A percentile compares a stretch with the other conserved stretches of the same genome.
Conservation (phyloP, 2,329 filamentous ascomycete genomes). For the Hypocreales sp. region DNA sequence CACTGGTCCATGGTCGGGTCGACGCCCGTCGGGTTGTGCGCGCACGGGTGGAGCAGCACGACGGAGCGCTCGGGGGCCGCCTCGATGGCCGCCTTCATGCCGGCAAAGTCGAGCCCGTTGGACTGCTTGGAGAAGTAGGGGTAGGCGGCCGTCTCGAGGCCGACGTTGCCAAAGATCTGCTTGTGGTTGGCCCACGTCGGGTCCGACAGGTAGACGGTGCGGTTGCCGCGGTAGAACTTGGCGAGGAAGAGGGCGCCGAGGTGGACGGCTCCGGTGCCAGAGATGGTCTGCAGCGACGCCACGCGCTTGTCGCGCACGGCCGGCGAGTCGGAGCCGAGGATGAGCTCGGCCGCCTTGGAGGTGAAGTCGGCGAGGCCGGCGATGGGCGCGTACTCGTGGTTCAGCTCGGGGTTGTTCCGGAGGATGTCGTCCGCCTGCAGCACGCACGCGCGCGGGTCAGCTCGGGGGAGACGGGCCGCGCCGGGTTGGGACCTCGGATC, state of each 20-base stretch:
- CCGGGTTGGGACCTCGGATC: no score
- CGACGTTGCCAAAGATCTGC: constrained; percentile 92
- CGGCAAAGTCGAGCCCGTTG: constrained; percentile 81
- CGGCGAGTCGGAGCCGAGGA: constrained; percentile 65
- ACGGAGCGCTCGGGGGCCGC: constrained; percentile 65
- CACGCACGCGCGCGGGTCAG: constrained; percentile 9
- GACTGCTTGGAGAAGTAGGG: constrained; percentile 88
- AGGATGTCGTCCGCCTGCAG: constrained; percentile 77
- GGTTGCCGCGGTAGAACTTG: constrained; percentile 70
- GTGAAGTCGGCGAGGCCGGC: constrained; percentile 78
- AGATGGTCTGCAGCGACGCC: constrained; percentile 83
- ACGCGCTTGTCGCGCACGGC: constrained; percentile 73
- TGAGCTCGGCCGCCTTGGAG: constrained; percentile 76
- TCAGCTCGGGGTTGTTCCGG: constrained; percentile 73
- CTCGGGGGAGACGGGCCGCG: no score
- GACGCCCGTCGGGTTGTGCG: constrained; percentile 95
- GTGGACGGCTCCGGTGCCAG: constrained; percentile 89
- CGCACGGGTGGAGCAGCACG: constrained; percentile 86
- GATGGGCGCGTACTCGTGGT: constrained; percentile 98
- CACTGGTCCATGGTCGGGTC: constrained; percentile 91
- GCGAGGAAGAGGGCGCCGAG: constrained; percentile 85
- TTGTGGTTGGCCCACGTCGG: constrained; percentile 99
- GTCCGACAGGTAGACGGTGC: constrained; percentile 76
- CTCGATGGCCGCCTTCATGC: constrained; percentile 61
- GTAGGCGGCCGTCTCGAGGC: constrained; percentile 63